Conservation (phyloP, 139 green algal species). For the Klebsormidium nitens region DNA sequence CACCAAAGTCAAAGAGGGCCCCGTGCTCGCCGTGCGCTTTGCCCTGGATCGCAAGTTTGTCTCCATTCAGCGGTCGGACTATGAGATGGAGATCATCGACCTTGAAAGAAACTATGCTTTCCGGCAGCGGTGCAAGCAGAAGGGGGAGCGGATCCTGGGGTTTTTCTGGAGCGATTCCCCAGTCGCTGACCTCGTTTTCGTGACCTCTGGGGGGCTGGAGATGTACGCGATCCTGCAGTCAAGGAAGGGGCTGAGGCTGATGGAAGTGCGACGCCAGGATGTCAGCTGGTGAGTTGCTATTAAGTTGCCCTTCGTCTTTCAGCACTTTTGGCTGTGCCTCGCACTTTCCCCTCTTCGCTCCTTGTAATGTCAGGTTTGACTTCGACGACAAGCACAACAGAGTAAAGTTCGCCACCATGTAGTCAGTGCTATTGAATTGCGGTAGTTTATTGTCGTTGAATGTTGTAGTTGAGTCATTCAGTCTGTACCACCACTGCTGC, state of each 20-base stretch:
- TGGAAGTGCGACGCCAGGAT: conserved; percentile 21
- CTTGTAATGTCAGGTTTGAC: too few relatives aligned
- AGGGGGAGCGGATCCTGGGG: conserved; percentile 31
- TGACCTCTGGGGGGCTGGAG: conserved; percentile 39
- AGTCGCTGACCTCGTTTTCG: conserved; percentile 40
- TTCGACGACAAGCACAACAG: too few relatives aligned
- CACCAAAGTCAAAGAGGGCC: conserved; percentile 16
- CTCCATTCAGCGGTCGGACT: conserved; percentile 18
- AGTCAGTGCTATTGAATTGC: too few relatives aligned
- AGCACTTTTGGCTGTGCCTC: too few relatives aligned
- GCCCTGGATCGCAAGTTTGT: conserved; percentile 37
- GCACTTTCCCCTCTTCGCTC: too few relatives aligned
- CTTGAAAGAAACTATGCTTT: conserved; percentile 7
- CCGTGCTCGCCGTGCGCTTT: conserved; percentile 36
- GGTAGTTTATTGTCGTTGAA: too few relatives aligned
- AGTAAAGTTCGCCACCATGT: too few relatives aligned
- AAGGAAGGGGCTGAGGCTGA: conserved; percentile 24
- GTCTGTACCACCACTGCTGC: too few relatives aligned
- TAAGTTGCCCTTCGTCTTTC: too few relatives aligned
- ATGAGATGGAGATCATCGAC: conserved; percentile 34
- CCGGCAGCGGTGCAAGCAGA: conserved; percentile 21
- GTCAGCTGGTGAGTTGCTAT: too few relatives aligned
- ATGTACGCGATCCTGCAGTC: conserved; percentile 25
- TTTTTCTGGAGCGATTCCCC: conserved; percentile 43
- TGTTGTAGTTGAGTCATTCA: too few relatives aligned